Evolutionary conservation across 2,329 filamentous ascomycete genomes (phyloP), one percentile per base, ranked within the genome.

Genomic region (Cryphonectria nitschkei): DNA sequence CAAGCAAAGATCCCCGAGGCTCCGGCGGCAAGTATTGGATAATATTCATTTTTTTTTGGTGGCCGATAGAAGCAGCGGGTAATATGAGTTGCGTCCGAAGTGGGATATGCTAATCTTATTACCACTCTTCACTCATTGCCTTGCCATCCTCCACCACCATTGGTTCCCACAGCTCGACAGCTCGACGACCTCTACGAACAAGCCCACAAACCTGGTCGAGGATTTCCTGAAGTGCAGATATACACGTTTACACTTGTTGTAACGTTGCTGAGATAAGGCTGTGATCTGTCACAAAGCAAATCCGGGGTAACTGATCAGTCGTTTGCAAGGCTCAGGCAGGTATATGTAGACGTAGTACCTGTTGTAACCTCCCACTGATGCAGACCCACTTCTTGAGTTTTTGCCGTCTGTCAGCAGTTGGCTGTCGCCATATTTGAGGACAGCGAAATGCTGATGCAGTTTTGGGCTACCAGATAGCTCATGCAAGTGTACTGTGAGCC

Each of bases 261-360:
- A 14, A 70, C 68, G 1, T 63, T 64, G n/a, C 52, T 66, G 54
- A 62, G 29, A n/a, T 67, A 61, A 13, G 68, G 52, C 63, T 66
- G 62, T 32, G 68, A 70, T 19, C 58, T 32, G 29, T 41, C 50
- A 5, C 32, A 32, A 7, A 37, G 39, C 7, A 22, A 64, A 54
- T 41, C 66, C 52, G 19, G 62, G 8, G 22, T 60, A 22, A 3
- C 2, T 82, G 37, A 39, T 83, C 73, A 67, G 32, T 34, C 81
- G 84, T 0, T 86, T 85, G 39, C 79, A 81, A 0, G 82, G 78
- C 50, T n/a, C 3, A 64, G 63, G 19, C 39, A 62, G 7, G 26
- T n/a, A 32, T 66, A 70, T n/a, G 43, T 8, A 5, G n/a, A n/a
- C 46, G 7, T 50, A n/a, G 46, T n/a, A n/a, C 46, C 11, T 11